Evolutionary conservation across 352 stramenopile species (phyloP), one percentile per base, ranked within the genome.

Genomic region (Phytophthora pisi): DNA sequence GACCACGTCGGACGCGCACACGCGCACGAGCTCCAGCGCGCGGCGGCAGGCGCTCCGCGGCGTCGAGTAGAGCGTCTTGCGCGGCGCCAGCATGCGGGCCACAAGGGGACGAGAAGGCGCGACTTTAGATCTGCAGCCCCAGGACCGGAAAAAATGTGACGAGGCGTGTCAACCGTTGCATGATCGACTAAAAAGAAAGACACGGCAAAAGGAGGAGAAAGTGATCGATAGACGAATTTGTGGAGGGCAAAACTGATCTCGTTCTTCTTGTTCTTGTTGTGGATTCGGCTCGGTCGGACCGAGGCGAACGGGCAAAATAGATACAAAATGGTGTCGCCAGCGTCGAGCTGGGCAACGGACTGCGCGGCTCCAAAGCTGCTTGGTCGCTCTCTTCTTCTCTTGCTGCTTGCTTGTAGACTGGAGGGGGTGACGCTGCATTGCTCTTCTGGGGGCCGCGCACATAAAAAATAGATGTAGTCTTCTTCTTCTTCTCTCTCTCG

Each of bases 1-100:
- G 18, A 95, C 72, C 30, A 93, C 79, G 57, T 95, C 85, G 9
- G 30, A 50, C 2, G 57, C 0, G 0, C 47, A 30, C 9, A 82
- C 74, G 34, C 74, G 34, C 16, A 89, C 71, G 36, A 92, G 64
- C 69, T 81, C 69, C 31, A 95, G 69, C 23, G 84, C 87, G 26
- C 70, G 70, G 38, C 71, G 56, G 68, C 92, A 90, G 34, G 88
- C 83, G 40, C 68, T 63, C 57, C 86, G 61, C 18, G 87, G 87
- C 71, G 87, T 95, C 67, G 87, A 95, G 61, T 93, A 81, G 40
- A 95, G 82, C 61, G 73, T 93, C 75, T 88, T 90, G 53, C 87
- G 79, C 58, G 87, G 87, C 15, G 87, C 87, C 31, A 95, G 65
- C 86, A 95, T 95, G 4, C 26, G 2, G 26, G 26, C 11, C 31